Conservation (phyloP, 192 early-diverging fungal species). For the Coemansia reversa region DNA sequence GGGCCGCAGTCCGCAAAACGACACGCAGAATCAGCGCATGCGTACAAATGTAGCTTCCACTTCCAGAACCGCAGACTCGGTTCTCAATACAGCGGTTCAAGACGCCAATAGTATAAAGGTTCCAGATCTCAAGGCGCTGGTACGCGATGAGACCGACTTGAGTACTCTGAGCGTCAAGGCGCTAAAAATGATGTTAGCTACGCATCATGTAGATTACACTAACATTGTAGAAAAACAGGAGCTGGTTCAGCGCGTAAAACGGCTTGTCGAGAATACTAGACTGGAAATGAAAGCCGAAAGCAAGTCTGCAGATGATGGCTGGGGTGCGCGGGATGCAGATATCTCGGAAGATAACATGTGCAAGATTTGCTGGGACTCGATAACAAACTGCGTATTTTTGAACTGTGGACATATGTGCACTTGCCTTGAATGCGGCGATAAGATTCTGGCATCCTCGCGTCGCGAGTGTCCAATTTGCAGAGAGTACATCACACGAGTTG, state of each 20-base stretch:
- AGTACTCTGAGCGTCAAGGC: slow-evolving; percentile 62
- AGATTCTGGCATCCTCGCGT: slow-evolving; percentile 49
- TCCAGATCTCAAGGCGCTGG: slow-evolving; percentile 36
- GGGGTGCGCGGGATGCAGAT: slow-evolving; percentile 15
- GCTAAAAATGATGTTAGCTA: slow-evolving; percentile 65
- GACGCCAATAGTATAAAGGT: neutral
- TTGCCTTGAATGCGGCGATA: slow-evolving; percentile 72
- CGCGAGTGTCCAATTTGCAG: slow-evolving; percentile 84
- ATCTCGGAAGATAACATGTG: slow-evolving; percentile 67
- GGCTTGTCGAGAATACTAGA: slow-evolving; percentile 61
- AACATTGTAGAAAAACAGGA: slow-evolving; percentile 76
- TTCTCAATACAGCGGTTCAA: neutral
- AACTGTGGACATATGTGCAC: slow-evolving; percentile 87
- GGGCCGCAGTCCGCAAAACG: slow-evolving; percentile 1
- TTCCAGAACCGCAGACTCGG: neutral
- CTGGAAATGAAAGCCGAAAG: slow-evolving; percentile 55
- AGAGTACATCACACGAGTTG: slow-evolving; percentile 63
- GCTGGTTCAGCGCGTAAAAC: slow-evolving; percentile 63
- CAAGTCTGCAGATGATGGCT: slow-evolving; percentile 15
- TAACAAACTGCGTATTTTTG: slow-evolving; percentile 79
- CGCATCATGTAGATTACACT: slow-evolving; percentile 65
- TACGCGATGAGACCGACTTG: slow-evolving; percentile 54
- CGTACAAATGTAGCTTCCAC: slow-evolving; percentile 1
- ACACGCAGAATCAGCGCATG: slow-evolving; percentile 1
- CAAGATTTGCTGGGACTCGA: slow-evolving; percentile 79